Percentiles rank a stretch among this genome's conserved stretches.
Conservation (phyloP, 2,329 filamentous ascomycete genomes). For the Botrytis aclada region DNA sequence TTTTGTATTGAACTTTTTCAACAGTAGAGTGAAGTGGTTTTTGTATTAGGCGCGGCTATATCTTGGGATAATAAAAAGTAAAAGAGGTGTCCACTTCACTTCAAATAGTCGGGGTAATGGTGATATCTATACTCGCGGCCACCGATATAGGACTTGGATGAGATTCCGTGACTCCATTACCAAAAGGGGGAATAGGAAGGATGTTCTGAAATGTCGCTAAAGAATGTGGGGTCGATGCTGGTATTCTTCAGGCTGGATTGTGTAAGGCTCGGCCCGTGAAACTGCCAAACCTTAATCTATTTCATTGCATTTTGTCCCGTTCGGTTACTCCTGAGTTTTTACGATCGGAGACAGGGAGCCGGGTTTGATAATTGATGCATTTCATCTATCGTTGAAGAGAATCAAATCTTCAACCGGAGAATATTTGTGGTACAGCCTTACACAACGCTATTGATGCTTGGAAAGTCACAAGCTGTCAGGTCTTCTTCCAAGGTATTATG, state of each 20-base stretch:
- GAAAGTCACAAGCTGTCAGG: not conserved
- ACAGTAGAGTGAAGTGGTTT: not conserved
- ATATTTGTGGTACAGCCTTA: not conserved
- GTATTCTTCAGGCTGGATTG: not conserved
- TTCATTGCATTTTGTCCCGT: not conserved
- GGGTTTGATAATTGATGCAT: not conserved
- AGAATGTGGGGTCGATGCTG: not conserved
- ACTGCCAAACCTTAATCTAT: not conserved
- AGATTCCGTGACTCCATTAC: constrained; percentile 17
- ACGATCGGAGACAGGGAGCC: constrained; percentile 1
- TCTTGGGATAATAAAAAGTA: constrained; percentile 2
- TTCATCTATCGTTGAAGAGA: not conserved
- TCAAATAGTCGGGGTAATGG: constrained; percentile 11
- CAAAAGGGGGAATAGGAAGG: constrained; percentile 10
- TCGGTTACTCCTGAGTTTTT: not conserved
- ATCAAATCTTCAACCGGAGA: not conserved
- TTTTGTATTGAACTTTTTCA: not conserved
- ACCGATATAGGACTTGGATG: constrained; percentile 4
- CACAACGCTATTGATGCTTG: not conserved
- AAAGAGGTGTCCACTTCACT: not conserved
- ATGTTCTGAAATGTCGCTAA: not conserved
- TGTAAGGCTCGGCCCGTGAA: constrained; percentile 3
- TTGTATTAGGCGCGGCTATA: not conserved
- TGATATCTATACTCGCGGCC: constrained; percentile 10
- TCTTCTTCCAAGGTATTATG: not conserved